These are phyloP conservation scores for Andrographis paniculata DNA, from an alignment of 305 asterid genomes.

Conservation along the genomic window DNA sequence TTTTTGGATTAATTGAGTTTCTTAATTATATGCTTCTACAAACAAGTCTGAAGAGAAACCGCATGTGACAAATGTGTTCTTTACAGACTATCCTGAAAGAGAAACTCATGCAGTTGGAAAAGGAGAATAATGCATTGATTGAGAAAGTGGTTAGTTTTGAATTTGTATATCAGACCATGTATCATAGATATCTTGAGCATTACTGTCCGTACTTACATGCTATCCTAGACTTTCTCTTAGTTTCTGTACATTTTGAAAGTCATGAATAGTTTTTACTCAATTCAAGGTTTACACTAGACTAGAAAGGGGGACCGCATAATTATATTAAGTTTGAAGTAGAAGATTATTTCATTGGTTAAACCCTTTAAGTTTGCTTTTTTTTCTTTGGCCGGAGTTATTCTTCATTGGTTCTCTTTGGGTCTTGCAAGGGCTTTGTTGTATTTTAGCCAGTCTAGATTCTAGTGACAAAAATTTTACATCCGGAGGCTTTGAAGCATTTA, in stretches of 20 bases:
- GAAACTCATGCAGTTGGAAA: constrained; percentile 34
- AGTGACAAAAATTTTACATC: constrained; percentile 35
- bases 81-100: constrained; percentile 44
- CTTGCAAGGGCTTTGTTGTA: no score
- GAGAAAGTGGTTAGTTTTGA: constrained; percentile 35
- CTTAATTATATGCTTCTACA: constrained; percentile 14
- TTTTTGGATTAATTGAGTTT: background rate
- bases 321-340: background rate
- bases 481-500: constrained; percentile 42
- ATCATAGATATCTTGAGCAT: constrained; percentile 7
- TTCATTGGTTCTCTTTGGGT: no score
- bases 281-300: no score
- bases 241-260: no score
- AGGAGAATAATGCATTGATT: constrained; percentile 33
- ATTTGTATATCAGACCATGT: background rate
- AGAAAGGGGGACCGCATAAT: no score
- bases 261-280: no score
- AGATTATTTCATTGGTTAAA: no score
- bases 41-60: constrained; percentile 18
- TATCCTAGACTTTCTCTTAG: no score
- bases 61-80: constrained; percentile 21
- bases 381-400: no score
- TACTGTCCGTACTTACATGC: no score
- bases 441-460: constrained; percentile 32
- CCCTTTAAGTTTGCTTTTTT: background rate